phyloP scores from a whole-genome alignment of 768 basidiomycete species.

The Boletus vermiculosoides region DNA sequence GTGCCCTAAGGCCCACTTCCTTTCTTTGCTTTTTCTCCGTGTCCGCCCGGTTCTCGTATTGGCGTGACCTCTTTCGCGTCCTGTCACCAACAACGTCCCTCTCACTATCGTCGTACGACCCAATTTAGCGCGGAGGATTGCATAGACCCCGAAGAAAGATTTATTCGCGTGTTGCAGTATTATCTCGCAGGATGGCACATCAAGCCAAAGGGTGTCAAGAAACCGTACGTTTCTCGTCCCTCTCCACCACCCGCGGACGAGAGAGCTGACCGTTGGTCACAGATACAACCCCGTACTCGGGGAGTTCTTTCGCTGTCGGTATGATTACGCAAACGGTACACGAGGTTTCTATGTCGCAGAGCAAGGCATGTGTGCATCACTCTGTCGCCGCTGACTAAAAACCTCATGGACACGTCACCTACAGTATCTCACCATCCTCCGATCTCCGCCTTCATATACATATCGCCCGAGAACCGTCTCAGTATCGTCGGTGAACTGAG shows the following conservation, averaged over 20 bases:
- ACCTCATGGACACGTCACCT: not conserved
- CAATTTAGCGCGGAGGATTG: slow-evolving; percentile 69
- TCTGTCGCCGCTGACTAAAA: slow-evolving; percentile 4
- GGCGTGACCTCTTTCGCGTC: not conserved
- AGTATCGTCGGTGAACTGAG: slow-evolving; percentile 89
- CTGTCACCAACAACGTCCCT: not conserved
- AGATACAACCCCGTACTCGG: slow-evolving; percentile 97
- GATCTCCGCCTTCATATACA: slow-evolving; percentile 93
- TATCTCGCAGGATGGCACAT: slow-evolving; percentile 99
- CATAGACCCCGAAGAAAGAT: slow-evolving; percentile 83
- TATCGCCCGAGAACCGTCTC: slow-evolving; percentile 86
- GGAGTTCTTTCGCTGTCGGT: slow-evolving; percentile 96
- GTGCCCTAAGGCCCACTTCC: slow-evolving; percentile 22
- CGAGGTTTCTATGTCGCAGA: slow-evolving; percentile 96
- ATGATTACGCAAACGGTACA: slow-evolving; percentile 89
- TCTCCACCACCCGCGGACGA: not conserved
- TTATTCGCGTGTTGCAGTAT: slow-evolving; percentile 87
- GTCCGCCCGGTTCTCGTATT: not conserved
- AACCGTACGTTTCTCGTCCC: slow-evolving; percentile 65
- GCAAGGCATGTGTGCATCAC: slow-evolving; percentile 58
- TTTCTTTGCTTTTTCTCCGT: not conserved
- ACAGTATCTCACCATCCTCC: slow-evolving; percentile 96
- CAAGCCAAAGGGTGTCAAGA: slow-evolving; percentile 99
- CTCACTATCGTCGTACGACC: slow-evolving; percentile 6
- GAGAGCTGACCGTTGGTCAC: slow-evolving; percentile 10